phyloP scores from a whole-genome alignment of 169 alveolate genomes.

The Amoebophrya sp. region DNA sequence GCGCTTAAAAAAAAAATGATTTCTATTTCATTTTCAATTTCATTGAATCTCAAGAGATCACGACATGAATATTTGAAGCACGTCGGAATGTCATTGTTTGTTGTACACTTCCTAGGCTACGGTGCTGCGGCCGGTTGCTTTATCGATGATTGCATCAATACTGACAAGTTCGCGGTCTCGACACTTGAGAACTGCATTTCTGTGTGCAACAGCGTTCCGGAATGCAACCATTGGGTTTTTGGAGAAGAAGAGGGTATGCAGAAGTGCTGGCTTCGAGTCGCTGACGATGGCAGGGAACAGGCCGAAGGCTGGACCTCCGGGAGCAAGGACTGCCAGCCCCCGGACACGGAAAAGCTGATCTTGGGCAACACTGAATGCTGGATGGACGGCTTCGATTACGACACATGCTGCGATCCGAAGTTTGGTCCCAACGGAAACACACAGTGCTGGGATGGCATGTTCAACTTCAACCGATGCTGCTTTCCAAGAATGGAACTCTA shows the following conservation, averaged over 20 bases:
- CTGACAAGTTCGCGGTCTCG: background rate
- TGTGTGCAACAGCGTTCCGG: background rate
- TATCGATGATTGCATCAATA: conserved; percentile 3
- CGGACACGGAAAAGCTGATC: background rate
- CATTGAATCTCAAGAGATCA: background rate
- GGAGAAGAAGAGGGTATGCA: conserved; percentile 20
- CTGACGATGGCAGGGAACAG: background rate
- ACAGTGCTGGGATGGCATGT: conserved; percentile 27
- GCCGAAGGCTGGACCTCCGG: conserved; percentile 18
- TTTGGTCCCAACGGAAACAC: conserved; percentile 13
- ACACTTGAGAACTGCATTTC: background rate
- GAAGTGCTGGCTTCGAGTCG: background rate
- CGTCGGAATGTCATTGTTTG: too few species aligned
- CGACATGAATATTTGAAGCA: background rate
- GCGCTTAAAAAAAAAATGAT: background rate
- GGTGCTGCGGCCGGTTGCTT: conserved; percentile 20
- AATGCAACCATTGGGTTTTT: conserved; percentile 4
- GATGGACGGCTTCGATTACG: conserved; percentile 12
- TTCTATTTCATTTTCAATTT: background rate
- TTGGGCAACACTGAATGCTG: conserved; percentile 29
- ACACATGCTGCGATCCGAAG: conserved; percentile 15
- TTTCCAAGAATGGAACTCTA: conserved; percentile 9
- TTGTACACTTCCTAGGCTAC: too few species aligned
- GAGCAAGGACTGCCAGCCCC: background rate
- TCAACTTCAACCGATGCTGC: conserved; percentile 29